These are phyloP conservation scores for Mycena rebaudengoi DNA, from an alignment of 768 basidiomycete species.

Conservation along the genomic window DNA sequence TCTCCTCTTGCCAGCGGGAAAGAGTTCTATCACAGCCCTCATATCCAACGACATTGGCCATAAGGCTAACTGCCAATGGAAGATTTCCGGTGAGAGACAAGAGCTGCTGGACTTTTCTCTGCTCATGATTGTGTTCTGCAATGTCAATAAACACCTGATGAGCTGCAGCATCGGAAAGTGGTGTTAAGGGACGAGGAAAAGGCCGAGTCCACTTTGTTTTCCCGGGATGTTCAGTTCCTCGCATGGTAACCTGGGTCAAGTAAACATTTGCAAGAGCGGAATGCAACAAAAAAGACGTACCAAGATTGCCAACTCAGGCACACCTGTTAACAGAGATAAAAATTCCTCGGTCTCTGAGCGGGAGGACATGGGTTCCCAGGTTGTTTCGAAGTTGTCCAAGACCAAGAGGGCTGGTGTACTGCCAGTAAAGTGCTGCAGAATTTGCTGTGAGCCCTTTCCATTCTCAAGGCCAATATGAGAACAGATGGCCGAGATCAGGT, in stretches of 20 bases:
- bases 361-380: background rate
- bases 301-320: background rate
- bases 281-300: background rate
- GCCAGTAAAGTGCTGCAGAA: background rate
- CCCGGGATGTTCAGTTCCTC: too few relatives aligned
- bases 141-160: background rate
- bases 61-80: background rate
- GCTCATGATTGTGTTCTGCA: background rate
- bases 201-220: too few relatives aligned
- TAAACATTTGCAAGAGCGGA: background rate
- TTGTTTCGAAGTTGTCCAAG: too few relatives aligned
- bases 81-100: too few relatives aligned
- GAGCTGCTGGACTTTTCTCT: background rate
- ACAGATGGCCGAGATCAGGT: background rate
- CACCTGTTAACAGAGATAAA: background rate
- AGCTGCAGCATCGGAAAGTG: background rate
- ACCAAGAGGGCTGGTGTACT: background rate
- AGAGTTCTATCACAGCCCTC: background rate
- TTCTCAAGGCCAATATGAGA: too few relatives aligned
- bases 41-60: background rate
- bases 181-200: background rate
- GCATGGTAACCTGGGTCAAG: too few relatives aligned
- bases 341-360: background rate
- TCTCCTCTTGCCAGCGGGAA: background rate
- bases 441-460: background rate